phyloP scores from a whole-genome alignment of 2,329 filamentous ascomycete species.

The Aspergillus costaricaensis region DNA sequence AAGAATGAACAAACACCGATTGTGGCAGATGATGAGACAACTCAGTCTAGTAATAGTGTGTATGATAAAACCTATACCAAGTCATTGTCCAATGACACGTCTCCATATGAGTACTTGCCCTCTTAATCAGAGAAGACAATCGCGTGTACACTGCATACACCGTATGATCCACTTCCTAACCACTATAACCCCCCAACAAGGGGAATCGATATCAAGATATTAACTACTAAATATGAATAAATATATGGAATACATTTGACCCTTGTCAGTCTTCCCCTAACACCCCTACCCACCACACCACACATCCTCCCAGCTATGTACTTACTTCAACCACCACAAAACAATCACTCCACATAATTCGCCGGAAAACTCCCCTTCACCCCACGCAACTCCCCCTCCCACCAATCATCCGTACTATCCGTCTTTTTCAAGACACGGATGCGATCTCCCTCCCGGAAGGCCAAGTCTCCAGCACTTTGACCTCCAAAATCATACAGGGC shows the following conservation, averaged over 20 bases:
- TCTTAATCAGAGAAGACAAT: no score
- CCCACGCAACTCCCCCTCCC: conserved; percentile 75
- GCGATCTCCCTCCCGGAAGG: conserved; percentile 73
- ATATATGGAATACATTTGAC: no score
- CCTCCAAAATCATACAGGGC: conserved; percentile 76
- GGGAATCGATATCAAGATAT: no score
- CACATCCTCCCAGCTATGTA: no score
- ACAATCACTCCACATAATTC: conserved; percentile 67
- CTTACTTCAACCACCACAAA: not conserved
- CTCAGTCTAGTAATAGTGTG: not conserved
- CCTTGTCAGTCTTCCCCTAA: no score
- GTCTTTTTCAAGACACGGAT: conserved; percentile 80
- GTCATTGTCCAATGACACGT: not conserved
- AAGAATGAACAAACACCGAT: not conserved
- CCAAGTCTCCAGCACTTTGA: conserved; percentile 68
- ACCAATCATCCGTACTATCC: conserved; percentile 80
- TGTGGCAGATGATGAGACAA: not conserved
- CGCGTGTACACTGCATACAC: no score
- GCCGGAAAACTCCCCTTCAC: conserved; percentile 74
- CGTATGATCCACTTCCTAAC: no score
- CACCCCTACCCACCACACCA: no score
- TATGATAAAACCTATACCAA: not conserved
- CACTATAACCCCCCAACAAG: no score
- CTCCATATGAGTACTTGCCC: no score
- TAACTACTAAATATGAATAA: no score